Evolutionary conservation across 2,329 filamentous ascomycete species (phyloP).

Genomic region (Nothophaeocryptopus gaeumannii): DNA sequence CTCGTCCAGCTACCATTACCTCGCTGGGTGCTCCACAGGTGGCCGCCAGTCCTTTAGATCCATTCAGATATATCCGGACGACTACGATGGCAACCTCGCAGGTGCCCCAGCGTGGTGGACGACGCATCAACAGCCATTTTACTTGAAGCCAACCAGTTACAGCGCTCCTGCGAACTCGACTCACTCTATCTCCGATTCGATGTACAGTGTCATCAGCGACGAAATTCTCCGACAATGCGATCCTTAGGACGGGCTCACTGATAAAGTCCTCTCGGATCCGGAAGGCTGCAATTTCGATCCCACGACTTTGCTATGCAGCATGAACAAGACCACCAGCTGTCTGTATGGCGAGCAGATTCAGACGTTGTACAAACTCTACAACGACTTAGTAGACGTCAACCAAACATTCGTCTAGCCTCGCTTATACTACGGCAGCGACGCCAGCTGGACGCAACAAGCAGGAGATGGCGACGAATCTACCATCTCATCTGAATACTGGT

Average conservation of each 20-base stretch:
- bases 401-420: background rate
- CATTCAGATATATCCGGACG: conserved; percentile 51
- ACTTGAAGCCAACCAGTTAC: background rate
- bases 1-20: conserved; percentile 49
- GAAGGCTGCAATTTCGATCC: conserved; percentile 45
- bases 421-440: background rate
- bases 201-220: conserved; percentile 44
- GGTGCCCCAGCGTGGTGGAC: conserved; percentile 52
- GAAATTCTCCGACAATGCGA: conserved; percentile 51
- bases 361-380: background rate
- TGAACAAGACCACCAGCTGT: background rate
- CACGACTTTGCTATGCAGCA: conserved; percentile 37
- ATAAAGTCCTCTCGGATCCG: conserved; percentile 49
- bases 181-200: conserved; percentile 4
- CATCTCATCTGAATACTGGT: background rate
- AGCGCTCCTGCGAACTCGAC: background rate
- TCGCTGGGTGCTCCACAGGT: conserved; percentile 56
- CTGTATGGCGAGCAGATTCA: background rate
- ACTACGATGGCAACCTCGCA: conserved; percentile 58
- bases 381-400: conserved; percentile 1
- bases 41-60: conserved; percentile 55
- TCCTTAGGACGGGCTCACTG: conserved; percentile 45
- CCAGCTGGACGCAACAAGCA: background rate
- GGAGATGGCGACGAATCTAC: background rate
- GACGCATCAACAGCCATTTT: conserved; percentile 38